Base-by-base conservation (phyloP, 148 eudicot species). In the Chenopodium suecicum region DNA sequence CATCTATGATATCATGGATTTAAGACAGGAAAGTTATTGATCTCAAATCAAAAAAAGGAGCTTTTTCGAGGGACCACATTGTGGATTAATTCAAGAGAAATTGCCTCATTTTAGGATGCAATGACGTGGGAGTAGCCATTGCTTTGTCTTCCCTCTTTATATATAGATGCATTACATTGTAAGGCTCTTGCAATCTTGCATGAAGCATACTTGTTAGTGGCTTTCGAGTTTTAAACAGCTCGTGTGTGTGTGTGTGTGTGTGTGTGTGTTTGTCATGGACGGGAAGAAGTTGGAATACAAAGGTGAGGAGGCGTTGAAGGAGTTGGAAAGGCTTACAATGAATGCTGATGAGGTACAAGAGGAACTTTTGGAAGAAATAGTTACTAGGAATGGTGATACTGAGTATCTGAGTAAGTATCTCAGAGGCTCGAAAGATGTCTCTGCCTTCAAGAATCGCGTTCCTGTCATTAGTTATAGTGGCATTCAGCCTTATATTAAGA, bases 251-350 rank as follows among this genome's bases (percentile, higher is more conserved):
- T 22, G 37, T 52, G 16, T 34, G 12, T 34, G 12, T 34, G 41
- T 5, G 7, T 7, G 5, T 22, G 37, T 52, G 17, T 34, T 5
- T 50, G 44, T 31, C 32, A 90, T 92, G 95, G 93, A 90, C 27
- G 92, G 93, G 31, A 92, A 89, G 87, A 92, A 89, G 75, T 64
- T 89, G 66, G 95, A 92, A 75, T 90, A 92, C 92, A 92, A 92
- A 87, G 95, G 93, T 2, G 86, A 81, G 58, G 89, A 89, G 83
- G 98, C 95, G 46, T 65, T 94, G 34, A 78, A 82, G 82, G 91
- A 87, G 88, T 85, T 94, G 19, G 92, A 94, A 82, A 85, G 75
- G 78, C 84, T 92, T 31, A 92, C 95, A 13, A 54, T 6, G 29
- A 88, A 90, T 13, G 84, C 92, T 27, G 88, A 81, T 56, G 90